These are phyloP conservation scores for Prunus davidiana DNA, from an alignment of 306 rosid genomes.

Conservation along the genomic window DNA sequence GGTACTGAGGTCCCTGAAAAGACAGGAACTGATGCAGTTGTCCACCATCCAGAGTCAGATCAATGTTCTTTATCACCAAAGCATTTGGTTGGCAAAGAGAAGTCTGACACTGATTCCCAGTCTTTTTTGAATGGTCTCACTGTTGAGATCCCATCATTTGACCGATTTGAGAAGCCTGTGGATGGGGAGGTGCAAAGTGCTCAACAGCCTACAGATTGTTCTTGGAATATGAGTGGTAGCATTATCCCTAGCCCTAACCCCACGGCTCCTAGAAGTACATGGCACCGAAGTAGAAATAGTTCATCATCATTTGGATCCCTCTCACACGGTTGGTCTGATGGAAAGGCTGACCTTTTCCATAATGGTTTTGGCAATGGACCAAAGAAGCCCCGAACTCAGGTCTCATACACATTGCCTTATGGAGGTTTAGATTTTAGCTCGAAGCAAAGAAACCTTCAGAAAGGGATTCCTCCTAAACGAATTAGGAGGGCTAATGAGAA, in stretches of 20 bases:
- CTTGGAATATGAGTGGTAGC: constrained; percentile 57
- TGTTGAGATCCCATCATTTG: constrained; percentile 60
- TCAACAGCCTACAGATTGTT: constrained; percentile 50
- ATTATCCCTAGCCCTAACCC: constrained; percentile 64
- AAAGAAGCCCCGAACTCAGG: constrained; percentile 90
- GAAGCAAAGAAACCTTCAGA: constrained; percentile 49
- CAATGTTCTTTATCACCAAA: constrained; percentile 30
- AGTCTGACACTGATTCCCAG: constrained; percentile 40
- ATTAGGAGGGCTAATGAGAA: constrained; percentile 82
- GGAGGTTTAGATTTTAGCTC: constrained; percentile 59
- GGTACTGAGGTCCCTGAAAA: constrained; percentile 34
- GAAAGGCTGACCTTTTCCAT: constrained; percentile 53
- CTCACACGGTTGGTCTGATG: constrained; percentile 73
- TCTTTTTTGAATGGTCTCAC: constrained; percentile 46
- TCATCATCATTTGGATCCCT: constrained; percentile 50
- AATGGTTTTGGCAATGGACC: constrained; percentile 79
- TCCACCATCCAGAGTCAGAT: constrained; percentile 30
- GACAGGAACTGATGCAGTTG: constrained; percentile 22
- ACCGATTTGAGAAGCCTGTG: constrained; percentile 48
- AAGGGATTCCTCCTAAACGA: constrained; percentile 65
- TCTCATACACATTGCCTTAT: constrained; percentile 73
- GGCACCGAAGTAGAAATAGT: constrained; percentile 60
- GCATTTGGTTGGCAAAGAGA: constrained; percentile 37
- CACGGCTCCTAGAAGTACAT: constrained; percentile 81
- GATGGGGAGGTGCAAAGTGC: constrained; percentile 42